These are phyloP conservation scores for Aspergillus nanangensis DNA, from an alignment of 495 filamentous ascomycete species.

Conservation along the genomic window DNA sequence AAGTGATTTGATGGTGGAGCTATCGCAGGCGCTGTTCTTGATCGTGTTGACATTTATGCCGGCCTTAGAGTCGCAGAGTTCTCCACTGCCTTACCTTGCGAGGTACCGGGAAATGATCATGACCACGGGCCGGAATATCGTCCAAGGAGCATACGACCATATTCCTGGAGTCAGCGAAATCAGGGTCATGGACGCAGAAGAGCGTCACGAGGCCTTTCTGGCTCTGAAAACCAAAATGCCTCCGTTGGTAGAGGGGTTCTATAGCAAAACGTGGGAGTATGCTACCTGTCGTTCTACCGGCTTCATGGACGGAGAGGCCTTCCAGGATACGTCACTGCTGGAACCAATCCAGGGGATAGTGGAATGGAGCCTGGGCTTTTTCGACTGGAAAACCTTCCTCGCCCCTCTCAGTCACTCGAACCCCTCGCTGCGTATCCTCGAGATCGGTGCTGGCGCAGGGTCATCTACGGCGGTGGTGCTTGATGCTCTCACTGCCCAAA, in stretches of 20 bases:
- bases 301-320: background rate
- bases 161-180: background rate
- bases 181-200: background rate
- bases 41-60: background rate
- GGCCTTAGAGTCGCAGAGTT: background rate
- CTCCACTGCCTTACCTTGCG: background rate
- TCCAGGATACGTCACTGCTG: background rate
- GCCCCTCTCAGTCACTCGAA: conserved; percentile 26
- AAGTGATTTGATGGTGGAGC: background rate
- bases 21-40: background rate
- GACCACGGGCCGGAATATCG: background rate
- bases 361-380: background rate
- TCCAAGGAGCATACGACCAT: background rate
- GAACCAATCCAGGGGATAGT: background rate
- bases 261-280: background rate
- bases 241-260: background rate
- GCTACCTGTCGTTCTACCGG: background rate
- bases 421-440: conserved; percentile 33
- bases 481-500: background rate
- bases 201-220: background rate
- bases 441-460: conserved; percentile 40
- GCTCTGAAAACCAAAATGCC: background rate
- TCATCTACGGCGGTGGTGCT: conserved; percentile 5
- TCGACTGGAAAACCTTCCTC: conserved; percentile 9
- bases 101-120: background rate